A percentile compares a stretch with the other conserved stretches of the same genome.
Conservation (phyloP, 1,139 yeast species). For the Suhomyces bribrorum region DNA sequence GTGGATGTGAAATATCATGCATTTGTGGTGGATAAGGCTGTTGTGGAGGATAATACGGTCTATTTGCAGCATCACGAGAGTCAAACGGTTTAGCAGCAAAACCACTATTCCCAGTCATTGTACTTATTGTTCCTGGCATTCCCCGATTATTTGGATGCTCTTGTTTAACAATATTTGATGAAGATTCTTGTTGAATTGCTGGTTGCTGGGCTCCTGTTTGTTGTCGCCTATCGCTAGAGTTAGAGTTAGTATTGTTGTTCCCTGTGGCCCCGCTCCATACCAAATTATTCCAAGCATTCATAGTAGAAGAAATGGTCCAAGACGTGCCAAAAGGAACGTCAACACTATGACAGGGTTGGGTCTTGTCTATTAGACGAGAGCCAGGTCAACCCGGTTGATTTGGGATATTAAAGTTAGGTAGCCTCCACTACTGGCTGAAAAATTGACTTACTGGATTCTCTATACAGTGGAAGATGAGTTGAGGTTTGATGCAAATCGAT, state of each 20-base stretch:
- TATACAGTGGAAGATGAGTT: not conserved
- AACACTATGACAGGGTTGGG: not conserved
- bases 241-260: conserved; percentile 5
- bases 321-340: conserved; percentile 1
- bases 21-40: conserved; percentile 8
- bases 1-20: conserved; percentile 4
- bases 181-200: not conserved
- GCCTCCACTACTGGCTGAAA: not conserved
- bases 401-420: not conserved
- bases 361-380: not conserved
- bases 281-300: conserved; percentile 13
- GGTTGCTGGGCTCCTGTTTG: too few species aligned
- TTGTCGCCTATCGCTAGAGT: too few species aligned
- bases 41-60: conserved; percentile 4
- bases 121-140: conserved; percentile 2
- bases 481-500: not conserved
- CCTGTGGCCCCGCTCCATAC: conserved; percentile 11
- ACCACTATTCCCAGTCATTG: conserved; percentile 4
- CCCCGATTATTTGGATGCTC: not conserved
- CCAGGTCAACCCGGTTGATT: not conserved
- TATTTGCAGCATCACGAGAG: conserved; percentile 2
- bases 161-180: not conserved
- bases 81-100: conserved; percentile 1
- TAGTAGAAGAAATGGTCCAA: conserved; percentile 1
- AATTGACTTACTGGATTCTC: not conserved